These are phyloP conservation scores for Aspergillus conjunctus DNA, from an alignment of 495 filamentous ascomycete species.

Conservation along the genomic window DNA sequence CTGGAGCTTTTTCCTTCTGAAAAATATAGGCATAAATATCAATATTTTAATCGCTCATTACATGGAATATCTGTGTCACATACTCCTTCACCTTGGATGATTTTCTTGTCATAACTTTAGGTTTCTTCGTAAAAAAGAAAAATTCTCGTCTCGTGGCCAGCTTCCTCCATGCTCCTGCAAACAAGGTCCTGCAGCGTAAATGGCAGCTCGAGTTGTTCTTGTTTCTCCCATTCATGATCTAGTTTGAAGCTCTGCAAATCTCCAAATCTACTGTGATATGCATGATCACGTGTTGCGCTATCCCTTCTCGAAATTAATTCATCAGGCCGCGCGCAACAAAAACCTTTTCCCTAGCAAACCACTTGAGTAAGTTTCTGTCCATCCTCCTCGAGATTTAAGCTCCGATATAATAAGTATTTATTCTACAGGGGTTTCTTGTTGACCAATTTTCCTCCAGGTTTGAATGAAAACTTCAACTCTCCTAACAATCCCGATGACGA, in stretches of 20 bases:
- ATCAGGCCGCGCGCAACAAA: neutral
- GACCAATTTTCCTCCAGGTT: neutral
- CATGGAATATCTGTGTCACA: constrained; percentile 15
- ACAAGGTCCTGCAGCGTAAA: constrained; percentile 73
- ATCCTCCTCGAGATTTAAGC: neutral
- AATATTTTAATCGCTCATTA: constrained; percentile 17
- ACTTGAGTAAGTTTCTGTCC: constrained; percentile 1
- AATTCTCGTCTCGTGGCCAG: constrained; percentile 8
- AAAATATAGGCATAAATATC: neutral
- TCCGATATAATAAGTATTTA: neutral
- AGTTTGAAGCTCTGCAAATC: constrained; percentile 25
- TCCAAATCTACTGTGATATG: constrained; percentile 15
- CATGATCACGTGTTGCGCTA: constrained; percentile 18
- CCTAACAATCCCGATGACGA: constrained; percentile 40
- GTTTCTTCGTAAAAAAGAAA: no score
- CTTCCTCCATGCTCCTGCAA: constrained; percentile 76
- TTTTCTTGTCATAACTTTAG: constrained; percentile 11
- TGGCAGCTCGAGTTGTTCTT: constrained; percentile 70
- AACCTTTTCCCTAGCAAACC: neutral
- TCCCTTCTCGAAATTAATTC: constrained; percentile 1
- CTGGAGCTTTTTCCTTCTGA: neutral
- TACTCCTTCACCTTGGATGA: constrained; percentile 19
- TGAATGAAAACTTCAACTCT: neutral
- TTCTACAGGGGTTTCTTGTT: neutral
- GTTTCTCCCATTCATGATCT: constrained; percentile 43